Conservation (phyloP, 768 basidiomycete species). For the Fistulinella prunicolor region DNA sequence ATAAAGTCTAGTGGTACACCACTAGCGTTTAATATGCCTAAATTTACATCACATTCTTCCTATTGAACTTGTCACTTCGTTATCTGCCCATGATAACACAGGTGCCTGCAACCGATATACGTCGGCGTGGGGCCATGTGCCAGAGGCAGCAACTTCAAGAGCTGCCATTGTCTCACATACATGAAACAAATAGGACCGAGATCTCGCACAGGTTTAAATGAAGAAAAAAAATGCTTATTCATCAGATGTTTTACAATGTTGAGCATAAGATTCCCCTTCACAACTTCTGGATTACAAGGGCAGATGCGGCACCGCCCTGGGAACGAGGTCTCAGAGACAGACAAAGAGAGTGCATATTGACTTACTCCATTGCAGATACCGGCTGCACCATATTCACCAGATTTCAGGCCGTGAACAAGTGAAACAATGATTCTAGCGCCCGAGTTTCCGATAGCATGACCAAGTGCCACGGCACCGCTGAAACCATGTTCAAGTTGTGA, state of each 20-base stretch:
- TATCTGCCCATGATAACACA: too few species aligned
- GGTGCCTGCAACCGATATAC: too few species aligned
- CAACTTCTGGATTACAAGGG: constrained; percentile 84
- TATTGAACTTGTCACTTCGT: too few species aligned
- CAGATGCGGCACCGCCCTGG: constrained; percentile 90
- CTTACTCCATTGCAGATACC: constrained; percentile 96
- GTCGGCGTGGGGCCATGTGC: too few species aligned
- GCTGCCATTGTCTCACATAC: constrained; percentile 14
- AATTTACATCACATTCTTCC: too few species aligned
- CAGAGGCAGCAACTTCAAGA: background rate
- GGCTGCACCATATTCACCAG: constrained; percentile 92
- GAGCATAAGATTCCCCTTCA: constrained; percentile 37
- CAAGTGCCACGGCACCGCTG: constrained; percentile 95
- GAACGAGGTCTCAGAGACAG: constrained; percentile 17
- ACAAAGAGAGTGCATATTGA: constrained; percentile 14
- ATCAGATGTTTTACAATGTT: constrained; percentile 15
- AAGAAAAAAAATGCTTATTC: constrained; percentile 16
- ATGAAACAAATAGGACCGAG: background rate
- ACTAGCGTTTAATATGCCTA: too few species aligned
- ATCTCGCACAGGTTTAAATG: background rate
- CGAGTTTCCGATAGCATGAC: constrained; percentile 95
- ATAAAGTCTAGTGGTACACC: too few species aligned
- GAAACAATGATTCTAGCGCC: constrained; percentile 94
- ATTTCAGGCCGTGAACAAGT: constrained; percentile 84
- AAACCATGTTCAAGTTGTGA: constrained; percentile 14